Base-by-base conservation (phyloP, 2,329 filamentous ascomycete genomes). In the Xylariaceae sp. region DNA sequence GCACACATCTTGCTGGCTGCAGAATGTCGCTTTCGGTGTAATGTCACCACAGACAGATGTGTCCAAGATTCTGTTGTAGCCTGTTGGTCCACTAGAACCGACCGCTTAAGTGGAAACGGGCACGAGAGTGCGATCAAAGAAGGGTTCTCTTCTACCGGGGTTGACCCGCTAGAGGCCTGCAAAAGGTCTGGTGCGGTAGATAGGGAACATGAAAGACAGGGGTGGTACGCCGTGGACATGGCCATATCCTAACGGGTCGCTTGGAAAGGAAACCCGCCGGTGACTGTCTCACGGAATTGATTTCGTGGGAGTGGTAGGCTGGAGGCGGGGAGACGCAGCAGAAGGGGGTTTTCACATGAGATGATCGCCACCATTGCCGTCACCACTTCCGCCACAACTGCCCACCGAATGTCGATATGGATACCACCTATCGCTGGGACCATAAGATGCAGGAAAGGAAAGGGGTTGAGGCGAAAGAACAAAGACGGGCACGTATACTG, bases 1-100 rank as follows among this genome's bases (percentile, higher is more conserved):
- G 43, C 41, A 36, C 44, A 45, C 47, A 41, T 38, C 46, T 47
- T 41, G 40, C 36, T n/a, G n/a, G n/a, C n/a, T 40, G 29, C 24
- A 34, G 34, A 32, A 44, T 38, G 36, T 32, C 38, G 37, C 39
- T 37, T 24, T 35, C 34, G 34, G 26, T 19, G 23, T n/a, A 16
- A 24, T 40, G 28, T 31, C 29, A 38, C 36, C 28, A 39, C 29
- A 14, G n/a, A 36, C 14, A 35, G 19, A 34, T 34, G 31, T 16
- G 42, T 17, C 38, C 12, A 33, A 41, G 38, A 43, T 28, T 28
- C 37, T 38, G 36, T 44, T 43, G 40, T 38, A 43, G 24, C 28
- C 37, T 38, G 36, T 44, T 43, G 40, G 11, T 24, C 21, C 21
- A 24, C 21, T 24, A 7, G 21, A 11, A 24, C n/a, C n/a, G n/a